Evolutionary conservation across 1,284 basidiomycete species (phyloP).

Genomic region (Clitocybe nebularis): DNA sequence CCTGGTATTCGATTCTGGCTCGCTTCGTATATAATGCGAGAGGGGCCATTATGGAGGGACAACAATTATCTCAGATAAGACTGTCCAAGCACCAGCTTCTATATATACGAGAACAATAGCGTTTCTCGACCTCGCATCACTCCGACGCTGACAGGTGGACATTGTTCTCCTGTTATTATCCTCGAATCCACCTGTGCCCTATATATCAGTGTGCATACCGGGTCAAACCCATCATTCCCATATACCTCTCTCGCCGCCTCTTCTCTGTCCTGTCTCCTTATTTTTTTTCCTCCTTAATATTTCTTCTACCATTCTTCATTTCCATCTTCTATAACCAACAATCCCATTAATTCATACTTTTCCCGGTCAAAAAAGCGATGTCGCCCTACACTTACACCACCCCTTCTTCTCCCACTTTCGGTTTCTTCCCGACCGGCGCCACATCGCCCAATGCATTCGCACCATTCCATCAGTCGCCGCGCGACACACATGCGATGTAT

Average conservation of each 20-base stretch:
- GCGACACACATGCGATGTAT: conserved; percentile 63
- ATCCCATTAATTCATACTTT: background rate
- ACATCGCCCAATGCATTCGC: conserved; percentile 62
- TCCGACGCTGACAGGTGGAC: background rate
- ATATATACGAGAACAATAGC: conserved; percentile 2
- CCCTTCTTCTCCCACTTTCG: conserved; percentile 51
- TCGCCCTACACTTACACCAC: conserved; percentile 41
- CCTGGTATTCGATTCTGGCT: conserved; percentile 4
- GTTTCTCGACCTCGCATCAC: background rate
- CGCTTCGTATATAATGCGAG: conserved; percentile 16
- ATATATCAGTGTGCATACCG: no score
- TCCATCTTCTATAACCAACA: conserved; percentile 4
- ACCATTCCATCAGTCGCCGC: conserved; percentile 61
- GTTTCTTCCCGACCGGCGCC: conserved; percentile 58
- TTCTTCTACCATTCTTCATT: conserved; percentile 6
- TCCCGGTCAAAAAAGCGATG: conserved; percentile 28
- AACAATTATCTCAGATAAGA: conserved; percentile 7
- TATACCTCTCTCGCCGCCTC: conserved; percentile 9
- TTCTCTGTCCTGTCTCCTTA: conserved; percentile 6
- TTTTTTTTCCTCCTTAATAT: conserved; percentile 3
- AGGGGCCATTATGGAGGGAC: conserved; percentile 6
- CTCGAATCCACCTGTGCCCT: no score
- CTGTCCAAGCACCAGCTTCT: conserved; percentile 3
- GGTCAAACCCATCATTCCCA: no score
- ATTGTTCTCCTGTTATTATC: background rate